These are phyloP conservation scores for Hanseniaspora thailandica DNA, from an alignment of 805 yeast species.

Conservation along the genomic window DNA sequence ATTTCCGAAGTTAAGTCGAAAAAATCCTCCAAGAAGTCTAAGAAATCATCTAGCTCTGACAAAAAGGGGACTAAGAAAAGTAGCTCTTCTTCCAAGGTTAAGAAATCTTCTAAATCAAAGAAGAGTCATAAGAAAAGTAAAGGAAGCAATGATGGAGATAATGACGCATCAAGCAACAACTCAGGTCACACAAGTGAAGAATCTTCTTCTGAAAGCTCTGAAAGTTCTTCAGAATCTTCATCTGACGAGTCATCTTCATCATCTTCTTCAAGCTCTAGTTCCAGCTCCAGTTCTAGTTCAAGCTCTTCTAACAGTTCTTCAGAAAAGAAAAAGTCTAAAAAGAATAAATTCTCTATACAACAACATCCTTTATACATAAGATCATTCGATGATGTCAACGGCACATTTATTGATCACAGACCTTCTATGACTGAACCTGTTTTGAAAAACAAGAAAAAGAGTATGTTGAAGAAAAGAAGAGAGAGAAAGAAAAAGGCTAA, in stretches of 20 bases:
- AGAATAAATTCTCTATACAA: neutral
- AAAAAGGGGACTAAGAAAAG: neutral
- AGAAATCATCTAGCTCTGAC: neutral
- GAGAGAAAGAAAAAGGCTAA: slow-evolving; percentile 14
- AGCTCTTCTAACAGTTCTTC: neutral
- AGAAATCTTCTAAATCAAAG: slow-evolving; percentile 2
- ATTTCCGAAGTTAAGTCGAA: slow-evolving; percentile 2
- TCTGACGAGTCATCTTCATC: neutral
- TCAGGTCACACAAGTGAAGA: neutral
- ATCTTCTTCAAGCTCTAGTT: neutral
- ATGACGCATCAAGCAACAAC: neutral
- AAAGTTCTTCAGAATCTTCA: neutral
- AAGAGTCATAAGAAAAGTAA: neutral
- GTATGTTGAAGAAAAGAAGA: slow-evolving; percentile 17
- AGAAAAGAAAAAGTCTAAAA: slow-evolving; percentile 9
- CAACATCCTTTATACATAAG: slow-evolving; percentile 13
- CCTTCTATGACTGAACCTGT: slow-evolving; percentile 16
- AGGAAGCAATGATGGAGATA: neutral
- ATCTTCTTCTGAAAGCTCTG: neutral
- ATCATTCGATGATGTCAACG: slow-evolving; percentile 15
- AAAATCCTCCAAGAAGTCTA: neutral
- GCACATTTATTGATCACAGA: slow-evolving; percentile 15
- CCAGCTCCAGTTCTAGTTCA: neutral
- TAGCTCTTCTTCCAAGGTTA: neutral
- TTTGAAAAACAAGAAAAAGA: slow-evolving; percentile 13